Conservation (phyloP, 345 rosid species). For the Anacardium occidentale region DNA sequence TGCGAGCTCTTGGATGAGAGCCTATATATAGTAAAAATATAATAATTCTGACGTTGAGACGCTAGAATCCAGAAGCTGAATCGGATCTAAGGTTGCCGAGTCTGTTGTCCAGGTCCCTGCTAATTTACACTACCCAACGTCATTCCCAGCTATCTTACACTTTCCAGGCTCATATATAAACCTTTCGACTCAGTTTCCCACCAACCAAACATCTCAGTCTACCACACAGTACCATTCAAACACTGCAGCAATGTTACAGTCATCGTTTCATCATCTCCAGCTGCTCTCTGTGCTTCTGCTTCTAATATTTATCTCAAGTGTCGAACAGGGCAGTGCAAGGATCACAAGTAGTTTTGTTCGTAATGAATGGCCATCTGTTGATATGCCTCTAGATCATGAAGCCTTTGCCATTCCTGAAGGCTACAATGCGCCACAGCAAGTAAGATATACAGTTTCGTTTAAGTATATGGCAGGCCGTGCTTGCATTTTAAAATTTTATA, state of each 20-base stretch:
- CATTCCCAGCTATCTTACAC: background rate
- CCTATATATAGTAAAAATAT: too few relatives aligned
- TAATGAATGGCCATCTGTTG: constrained; percentile 30
- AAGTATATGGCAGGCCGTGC: too few relatives aligned
- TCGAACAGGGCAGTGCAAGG: constrained; percentile 21
- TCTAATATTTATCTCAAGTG: background rate
- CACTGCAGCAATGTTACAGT: constrained; percentile 7
- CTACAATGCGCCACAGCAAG: constrained; percentile 47
- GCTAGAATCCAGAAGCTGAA: background rate
- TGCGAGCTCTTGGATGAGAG: too few relatives aligned
- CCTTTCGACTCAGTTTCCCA: background rate
- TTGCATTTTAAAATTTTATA: too few relatives aligned
- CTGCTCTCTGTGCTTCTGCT: background rate
- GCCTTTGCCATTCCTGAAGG: constrained; percentile 44
- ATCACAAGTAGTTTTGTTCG: constrained; percentile 43
- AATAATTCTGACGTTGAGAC: too few relatives aligned
- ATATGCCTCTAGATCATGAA: constrained; percentile 41
- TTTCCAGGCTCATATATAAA: background rate
- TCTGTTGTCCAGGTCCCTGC: background rate
- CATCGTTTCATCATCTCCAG: background rate
- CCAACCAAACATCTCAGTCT: background rate
- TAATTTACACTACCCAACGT: background rate
- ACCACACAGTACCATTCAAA: background rate
- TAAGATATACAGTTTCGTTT: constrained; percentile 1
- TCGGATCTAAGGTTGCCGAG: background rate